A percentile compares a stretch with the other conserved stretches of the same genome.
Evolutionary conservation across 139 green algal species (phyloP).

Genomic region (Chlorella sp.): DNA sequence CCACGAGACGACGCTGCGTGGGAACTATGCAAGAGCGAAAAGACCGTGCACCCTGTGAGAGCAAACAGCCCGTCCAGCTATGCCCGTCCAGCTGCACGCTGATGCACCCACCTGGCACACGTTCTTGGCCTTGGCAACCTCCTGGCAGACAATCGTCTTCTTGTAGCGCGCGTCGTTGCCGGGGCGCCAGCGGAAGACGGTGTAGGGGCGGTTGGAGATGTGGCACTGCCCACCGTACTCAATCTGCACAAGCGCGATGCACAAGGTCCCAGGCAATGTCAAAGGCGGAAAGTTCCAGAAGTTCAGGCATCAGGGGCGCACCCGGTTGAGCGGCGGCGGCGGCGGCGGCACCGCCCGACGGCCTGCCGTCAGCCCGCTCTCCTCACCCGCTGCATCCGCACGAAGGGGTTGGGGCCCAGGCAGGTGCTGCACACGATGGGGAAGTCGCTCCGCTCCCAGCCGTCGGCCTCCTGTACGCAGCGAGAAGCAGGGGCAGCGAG

Average conservation of each 20-base stretch:
- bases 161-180: slow-evolving; percentile 94
- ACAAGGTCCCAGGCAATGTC: background rate
- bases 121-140: slow-evolving; percentile 98
- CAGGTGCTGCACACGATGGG: slow-evolving; percentile 98
- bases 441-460: slow-evolving; percentile 96
- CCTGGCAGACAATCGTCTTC: slow-evolving; percentile 99
- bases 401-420: slow-evolving; percentile 97
- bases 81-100: background rate
- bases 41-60: no score
- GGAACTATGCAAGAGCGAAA: no score
- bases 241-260: slow-evolving; percentile 63
- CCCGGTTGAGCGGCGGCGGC: background rate
- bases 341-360: background rate
- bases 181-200: slow-evolving; percentile 91
- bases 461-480: slow-evolving; percentile 70
- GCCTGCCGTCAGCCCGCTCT: background rate
- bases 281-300: background rate
- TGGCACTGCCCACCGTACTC: slow-evolving; percentile 90
- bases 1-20: no score
- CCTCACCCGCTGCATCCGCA: slow-evolving; percentile 95
- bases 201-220: slow-evolving; percentile 93
- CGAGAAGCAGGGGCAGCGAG: background rate
- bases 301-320: background rate
- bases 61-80: background rate
- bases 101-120: slow-evolving; percentile 87